phyloP scores from a whole-genome alignment of 441 rosid genomes.

The Francoa sonchifolia region DNA sequence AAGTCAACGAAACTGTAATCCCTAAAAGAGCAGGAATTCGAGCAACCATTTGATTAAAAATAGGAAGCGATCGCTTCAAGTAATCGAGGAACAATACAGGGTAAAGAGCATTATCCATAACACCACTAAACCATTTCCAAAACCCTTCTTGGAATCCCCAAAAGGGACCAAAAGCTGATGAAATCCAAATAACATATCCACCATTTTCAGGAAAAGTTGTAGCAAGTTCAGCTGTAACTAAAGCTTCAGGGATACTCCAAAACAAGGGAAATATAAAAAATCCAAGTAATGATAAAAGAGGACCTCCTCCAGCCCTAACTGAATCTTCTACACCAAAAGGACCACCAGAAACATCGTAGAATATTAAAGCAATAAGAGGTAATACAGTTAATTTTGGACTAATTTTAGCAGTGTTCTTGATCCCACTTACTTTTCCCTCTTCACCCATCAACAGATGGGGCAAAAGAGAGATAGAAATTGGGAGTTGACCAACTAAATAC shows the following conservation, averaged over 20 bases:
- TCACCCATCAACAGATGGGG: constrained; percentile 46
- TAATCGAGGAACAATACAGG: constrained; percentile 88
- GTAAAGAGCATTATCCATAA: constrained; percentile 88
- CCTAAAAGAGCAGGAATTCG: constrained; percentile 76
- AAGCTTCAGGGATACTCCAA: constrained; percentile 91
- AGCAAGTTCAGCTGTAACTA: constrained; percentile 87
- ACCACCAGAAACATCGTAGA: constrained; percentile 89
- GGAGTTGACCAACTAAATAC: neutral
- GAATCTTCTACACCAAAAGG: constrained; percentile 94
- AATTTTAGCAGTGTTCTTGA: constrained; percentile 18
- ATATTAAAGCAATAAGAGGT: constrained; percentile 76
- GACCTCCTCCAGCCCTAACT: constrained; percentile 81
- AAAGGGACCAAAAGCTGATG: constrained; percentile 84
- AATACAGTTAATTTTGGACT: constrained; percentile 56
- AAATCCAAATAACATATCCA: constrained; percentile 83
- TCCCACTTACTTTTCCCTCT: constrained; percentile 32
- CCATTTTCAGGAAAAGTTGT: constrained; percentile 93
- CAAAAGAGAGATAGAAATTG: constrained; percentile 5
- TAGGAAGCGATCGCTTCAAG: constrained; percentile 70
- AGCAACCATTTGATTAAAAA: constrained; percentile 39
- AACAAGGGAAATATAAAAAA: constrained; percentile 71
- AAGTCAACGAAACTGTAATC: constrained; percentile 59
- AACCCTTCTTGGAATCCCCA: constrained; percentile 97
- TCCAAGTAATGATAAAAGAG: constrained; percentile 69
- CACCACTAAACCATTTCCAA: constrained; percentile 98